Percentiles rank a stretch among this genome's conserved stretches.
Conservation (phyloP, 2,329 filamentous ascomycete genomes). For the Aureobasidium melanogenum region DNA sequence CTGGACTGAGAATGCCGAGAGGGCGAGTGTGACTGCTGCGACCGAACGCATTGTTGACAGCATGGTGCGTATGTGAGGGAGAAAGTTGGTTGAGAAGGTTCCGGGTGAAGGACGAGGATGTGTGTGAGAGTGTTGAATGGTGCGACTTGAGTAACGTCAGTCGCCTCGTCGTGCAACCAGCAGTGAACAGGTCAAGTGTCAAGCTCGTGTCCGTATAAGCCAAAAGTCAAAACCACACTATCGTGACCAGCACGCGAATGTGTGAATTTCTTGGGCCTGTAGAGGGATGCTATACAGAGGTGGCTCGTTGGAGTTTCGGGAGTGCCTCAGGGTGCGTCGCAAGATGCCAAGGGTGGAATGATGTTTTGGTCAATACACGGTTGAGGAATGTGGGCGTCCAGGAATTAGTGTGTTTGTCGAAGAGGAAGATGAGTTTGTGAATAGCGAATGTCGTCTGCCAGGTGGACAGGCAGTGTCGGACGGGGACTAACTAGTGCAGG, state of each 20-base stretch:
- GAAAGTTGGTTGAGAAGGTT: not conserved
- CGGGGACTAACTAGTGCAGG: not conserved
- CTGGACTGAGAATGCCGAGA: slow-evolving; percentile 3
- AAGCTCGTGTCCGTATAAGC: not conserved
- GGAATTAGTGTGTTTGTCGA: not conserved
- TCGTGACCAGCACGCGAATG: slow-evolving; percentile 10
- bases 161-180: not conserved
- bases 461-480: slow-evolving; percentile 13
- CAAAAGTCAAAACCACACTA: slow-evolving; percentile 5
- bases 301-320: not conserved
- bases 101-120: not conserved
- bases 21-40: slow-evolving; percentile 1
- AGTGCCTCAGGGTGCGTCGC: not conserved
- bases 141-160: not conserved
- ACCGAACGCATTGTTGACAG: not conserved
- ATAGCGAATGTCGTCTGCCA: slow-evolving; percentile 10
- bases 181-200: not conserved
- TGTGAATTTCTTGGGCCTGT: not conserved
- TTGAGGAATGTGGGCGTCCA: slow-evolving; percentile 8
- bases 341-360: not conserved
- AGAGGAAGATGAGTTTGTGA: not conserved
- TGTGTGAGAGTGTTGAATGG: not conserved
- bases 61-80: not conserved
- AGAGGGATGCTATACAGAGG: not conserved
- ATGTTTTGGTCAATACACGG: slow-evolving; percentile 6